These are phyloP conservation scores for Diaporthe nobilis DNA, from an alignment of 2,329 filamentous ascomycete species.

Conservation along the genomic window DNA sequence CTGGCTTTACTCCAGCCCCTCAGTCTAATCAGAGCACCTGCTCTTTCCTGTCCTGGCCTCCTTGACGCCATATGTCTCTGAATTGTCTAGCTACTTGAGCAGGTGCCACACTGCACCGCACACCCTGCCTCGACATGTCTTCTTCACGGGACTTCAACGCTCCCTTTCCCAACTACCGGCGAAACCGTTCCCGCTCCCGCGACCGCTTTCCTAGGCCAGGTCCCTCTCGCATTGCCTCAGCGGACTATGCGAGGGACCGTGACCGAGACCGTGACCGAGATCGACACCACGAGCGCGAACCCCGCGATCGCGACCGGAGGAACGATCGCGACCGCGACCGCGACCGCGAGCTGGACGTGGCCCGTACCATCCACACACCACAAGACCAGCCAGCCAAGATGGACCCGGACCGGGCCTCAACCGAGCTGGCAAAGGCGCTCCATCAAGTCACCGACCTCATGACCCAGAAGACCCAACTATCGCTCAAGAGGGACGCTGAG, in stretches of 20 bases:
- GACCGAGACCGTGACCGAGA: slow-evolving; percentile 9
- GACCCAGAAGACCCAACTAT: slow-evolving; percentile 27
- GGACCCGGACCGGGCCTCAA: slow-evolving; percentile 29
- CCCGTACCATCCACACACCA: neutral
- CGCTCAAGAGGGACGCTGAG: slow-evolving; percentile 34
- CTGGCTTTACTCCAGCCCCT: neutral
- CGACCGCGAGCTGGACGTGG: neutral
- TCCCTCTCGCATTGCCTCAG: neutral
- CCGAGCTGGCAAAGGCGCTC: slow-evolving; percentile 33
- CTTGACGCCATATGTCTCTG: slow-evolving; percentile 27
- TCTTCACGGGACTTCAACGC: slow-evolving; percentile 29
- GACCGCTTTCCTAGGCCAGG: slow-evolving; percentile 14
- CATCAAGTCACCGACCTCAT: slow-evolving; percentile 20
- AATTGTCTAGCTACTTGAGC: slow-evolving; percentile 17
- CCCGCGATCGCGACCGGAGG: slow-evolving; percentile 25
- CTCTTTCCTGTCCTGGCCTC: slow-evolving; percentile 8
- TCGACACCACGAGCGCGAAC: neutral
- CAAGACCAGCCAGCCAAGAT: slow-evolving; percentile 11
- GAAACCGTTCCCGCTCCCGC: slow-evolving; percentile 7
- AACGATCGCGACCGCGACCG: slow-evolving; percentile 30
- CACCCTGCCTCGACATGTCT: slow-evolving; percentile 19
- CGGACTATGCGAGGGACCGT: slow-evolving; percentile 15
- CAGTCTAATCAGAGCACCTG: neutral
- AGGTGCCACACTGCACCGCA: slow-evolving; percentile 24
- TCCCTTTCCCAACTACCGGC: slow-evolving; percentile 30